Base-by-base conservation (phyloP, 2,329 filamentous ascomycete genomes). In the Scolecobasidium constrictum region DNA sequence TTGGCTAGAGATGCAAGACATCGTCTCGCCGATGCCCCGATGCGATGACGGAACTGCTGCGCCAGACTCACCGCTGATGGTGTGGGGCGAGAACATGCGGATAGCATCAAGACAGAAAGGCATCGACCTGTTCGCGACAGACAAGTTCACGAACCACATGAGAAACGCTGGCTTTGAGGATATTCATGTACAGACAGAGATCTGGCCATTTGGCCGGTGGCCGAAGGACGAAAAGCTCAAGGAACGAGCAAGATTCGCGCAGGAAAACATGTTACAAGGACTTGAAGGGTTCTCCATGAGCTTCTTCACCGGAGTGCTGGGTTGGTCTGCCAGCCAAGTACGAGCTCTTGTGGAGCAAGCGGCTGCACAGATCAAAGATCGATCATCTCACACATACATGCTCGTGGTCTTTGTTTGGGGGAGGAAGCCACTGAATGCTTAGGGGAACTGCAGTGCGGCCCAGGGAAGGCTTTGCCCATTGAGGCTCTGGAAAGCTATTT, bases 141-240 rank as follows among this genome's bases (percentile, higher is more conserved):
- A 18, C 18, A 9, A 17, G 3, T 31, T 44, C 21, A 13, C 19
- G 7, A 11, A 17, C 7, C 18, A 28, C 13, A 16, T 44, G 7
- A 4, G 6, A 17, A 67, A 69, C 7, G 71, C 67, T 0, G 75
- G 75, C 1, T 78, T 78, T 47, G 57, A 63, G 35, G 64, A 75
- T 42, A 65, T 78, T 11, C 35, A 12, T 15, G 16, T 15, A 15
- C 18, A 45, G 21, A 45, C 28, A 5, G 22, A 40, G 35, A 43
- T 46, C 53, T 67, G 72, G 58, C 72, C 73, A 1, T 62, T 62
- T 22, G 71, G 68, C 48, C 53, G 59, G 9, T 77, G 73, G 72
- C 67, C 72, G 0, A 67, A 65, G 35, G 67, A 73, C 42, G 22
- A 46, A 26, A 64, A 66, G 19, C 62, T 69, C 39, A 77, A 75